These are phyloP conservation scores for Mycena vulgaris DNA, from an alignment of 768 basidiomycete species.

Conservation along the genomic window DNA sequence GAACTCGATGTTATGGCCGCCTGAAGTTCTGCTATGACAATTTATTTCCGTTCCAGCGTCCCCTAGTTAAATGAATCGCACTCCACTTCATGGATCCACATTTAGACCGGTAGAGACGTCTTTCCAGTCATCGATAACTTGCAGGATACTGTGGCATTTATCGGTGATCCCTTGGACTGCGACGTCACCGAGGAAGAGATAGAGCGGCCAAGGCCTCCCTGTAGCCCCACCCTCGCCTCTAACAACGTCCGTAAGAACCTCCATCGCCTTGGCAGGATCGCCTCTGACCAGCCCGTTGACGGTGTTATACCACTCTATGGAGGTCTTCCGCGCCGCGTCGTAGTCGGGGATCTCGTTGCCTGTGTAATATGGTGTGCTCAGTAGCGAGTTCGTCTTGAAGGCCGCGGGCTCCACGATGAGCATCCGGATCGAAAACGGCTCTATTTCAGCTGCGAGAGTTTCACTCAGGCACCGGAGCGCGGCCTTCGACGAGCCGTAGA, in stretches of 20 bases:
- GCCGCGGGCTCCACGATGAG: slow-evolving; percentile 58
- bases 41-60: no score
- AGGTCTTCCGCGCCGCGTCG: slow-evolving; percentile 43
- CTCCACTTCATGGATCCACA: not conserved
- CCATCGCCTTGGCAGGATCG: slow-evolving; percentile 50
- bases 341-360: slow-evolving; percentile 54
- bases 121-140: slow-evolving; percentile 48
- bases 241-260: slow-evolving; percentile 51
- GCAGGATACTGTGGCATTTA: slow-evolving; percentile 43
- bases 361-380: slow-evolving; percentile 42
- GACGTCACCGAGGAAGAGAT: slow-evolving; percentile 46
- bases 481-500: slow-evolving; percentile 58
- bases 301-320: slow-evolving; percentile 34
- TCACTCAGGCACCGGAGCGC: slow-evolving; percentile 57
- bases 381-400: slow-evolving; percentile 55
- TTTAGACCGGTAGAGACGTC: slow-evolving; percentile 41
- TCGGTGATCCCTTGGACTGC: slow-evolving; percentile 41
- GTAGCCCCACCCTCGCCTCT: slow-evolving; percentile 49
- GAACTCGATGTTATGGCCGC: not conserved
- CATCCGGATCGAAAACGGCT: slow-evolving; percentile 56
- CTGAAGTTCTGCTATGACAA: not conserved
- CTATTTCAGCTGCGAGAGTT: slow-evolving; percentile 55
- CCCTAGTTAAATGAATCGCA: no score
- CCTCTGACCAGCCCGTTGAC: slow-evolving; percentile 39
- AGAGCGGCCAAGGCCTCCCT: slow-evolving; percentile 44